Conservation (phyloP, 257 asterid species). For the Solanum arcanum region DNA sequence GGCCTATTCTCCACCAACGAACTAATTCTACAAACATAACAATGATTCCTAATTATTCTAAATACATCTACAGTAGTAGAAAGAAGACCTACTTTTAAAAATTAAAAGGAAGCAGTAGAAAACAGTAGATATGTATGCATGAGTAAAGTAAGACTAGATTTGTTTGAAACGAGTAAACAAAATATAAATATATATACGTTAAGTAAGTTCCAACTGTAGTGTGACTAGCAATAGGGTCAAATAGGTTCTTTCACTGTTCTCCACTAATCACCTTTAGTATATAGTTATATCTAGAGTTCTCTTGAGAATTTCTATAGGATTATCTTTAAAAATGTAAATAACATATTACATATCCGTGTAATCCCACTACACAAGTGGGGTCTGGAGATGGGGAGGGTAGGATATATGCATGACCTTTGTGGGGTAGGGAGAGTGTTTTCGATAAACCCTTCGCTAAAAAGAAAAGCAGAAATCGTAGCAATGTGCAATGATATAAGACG, state of each 20-base stretch:
- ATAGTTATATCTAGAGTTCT: neutral
- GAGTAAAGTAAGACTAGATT: too few species aligned
- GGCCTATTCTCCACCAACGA: neutral
- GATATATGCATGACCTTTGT: too few species aligned
- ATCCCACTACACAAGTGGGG: too few species aligned
- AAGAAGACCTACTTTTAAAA: neutral
- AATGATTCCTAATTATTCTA: neutral
- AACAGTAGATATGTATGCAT: neutral
- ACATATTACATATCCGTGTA: too few species aligned
- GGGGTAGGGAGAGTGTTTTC: too few species aligned
- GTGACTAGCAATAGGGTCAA: neutral
- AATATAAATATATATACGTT: neutral
- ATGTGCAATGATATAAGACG: too few species aligned
- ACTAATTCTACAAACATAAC: neutral
- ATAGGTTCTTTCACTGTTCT: neutral
- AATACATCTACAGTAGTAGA: neutral
- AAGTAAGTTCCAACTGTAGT: neutral
- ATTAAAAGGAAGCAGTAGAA: neutral
- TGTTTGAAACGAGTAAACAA: too few species aligned
- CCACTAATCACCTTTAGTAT: neutral
- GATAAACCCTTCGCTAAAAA: too few species aligned
- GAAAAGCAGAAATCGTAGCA: too few species aligned
- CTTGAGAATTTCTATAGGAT: neutral
- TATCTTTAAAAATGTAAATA: neutral
- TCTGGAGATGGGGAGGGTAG: too few species aligned